Base-by-base conservation (phyloP, 1,139 yeast genomes). In the Candida mesenterica region DNA sequence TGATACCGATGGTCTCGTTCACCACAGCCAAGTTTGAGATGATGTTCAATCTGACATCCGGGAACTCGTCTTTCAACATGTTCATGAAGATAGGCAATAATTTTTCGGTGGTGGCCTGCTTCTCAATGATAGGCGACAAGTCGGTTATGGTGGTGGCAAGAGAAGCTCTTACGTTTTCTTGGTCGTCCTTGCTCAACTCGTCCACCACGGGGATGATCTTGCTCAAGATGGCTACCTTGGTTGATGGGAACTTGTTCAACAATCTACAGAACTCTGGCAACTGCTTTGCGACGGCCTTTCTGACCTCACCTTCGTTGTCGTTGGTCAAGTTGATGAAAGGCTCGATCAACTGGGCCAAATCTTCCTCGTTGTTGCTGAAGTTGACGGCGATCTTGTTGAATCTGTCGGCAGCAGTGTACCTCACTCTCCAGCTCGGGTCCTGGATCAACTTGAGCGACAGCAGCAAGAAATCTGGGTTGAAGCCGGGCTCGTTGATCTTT, bases 341-440 rank as follows among this genome's bases (percentile, higher is more conserved):
- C 52, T 77, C 83, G 46, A 77, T 83, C 52, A 82, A 77, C 61
- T 68, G 74, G 43, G 66, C 64, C 43, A 70, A 59, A 38, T 79
- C 79, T 32, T 69, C 64, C 41, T 72, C 77, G 33, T 70, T 70
- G 38, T 67, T 62, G 48, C 73, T 72, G 54, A 90, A 82, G 48
- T 81, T 81, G 18, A 65, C 55, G 3, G 95, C 88, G 43, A 94
- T 75, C 45, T 73, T 71, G 50, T 82, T 86, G 55, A 88, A 90
- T 53, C 89, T 76, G 58, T 90, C 97, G 18, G 97, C 97, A 18
- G 96, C 95, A 78, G 95, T 89, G 64, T 92, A 94, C 53, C 98
- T 79, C 38, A 94, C 97, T 61, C 98, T 82, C 99, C 99, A 94
- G 53, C 95, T 85, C 62, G 88, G 90, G 64, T 94, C 98, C 46